Base-by-base conservation (phyloP, 2,329 filamentous ascomycete genomes). In the Exophiala sp. region DNA sequence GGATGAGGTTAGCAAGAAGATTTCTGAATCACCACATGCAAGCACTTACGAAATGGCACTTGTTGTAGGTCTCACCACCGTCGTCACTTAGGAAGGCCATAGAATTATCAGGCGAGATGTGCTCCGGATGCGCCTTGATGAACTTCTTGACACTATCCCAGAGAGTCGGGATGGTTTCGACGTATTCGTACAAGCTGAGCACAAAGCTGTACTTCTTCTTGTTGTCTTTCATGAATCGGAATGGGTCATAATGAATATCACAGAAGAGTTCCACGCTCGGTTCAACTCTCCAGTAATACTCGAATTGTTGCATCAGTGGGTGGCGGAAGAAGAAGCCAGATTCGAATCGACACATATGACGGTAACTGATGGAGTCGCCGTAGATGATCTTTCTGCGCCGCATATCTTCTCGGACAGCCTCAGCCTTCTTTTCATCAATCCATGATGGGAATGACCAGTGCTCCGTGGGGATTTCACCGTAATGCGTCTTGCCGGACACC, bases 261-360 rank as follows among this genome's bases (percentile, higher is more conserved):
- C 93, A 98, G 78, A 82, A 96, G 55, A 98, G 84, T 75, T 97
- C 87, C 66, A 98, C 83, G 70, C 87, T 93, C 62, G 93, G 93
- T 77, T 98, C 93, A 11, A 98, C 93, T 61, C 94, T 88, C 93
- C 93, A 98, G 79, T 98, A 98, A 81, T 88, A 98, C 66, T 98
- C 93, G 71, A 95, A 98, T 68, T 97, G 89, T 68, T 87, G 73
- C 87, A 98, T 90, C 60, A 96, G 73, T 23, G 82, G 80, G 68
- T 98, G 93, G 55, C 86, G 88, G 81, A 97, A 98, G 79, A 98
- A 98, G 78, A 98, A 98, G 32, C 93, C 93, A 6, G 91, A 97
- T 72, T 98, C 93, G 67, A 95, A 98, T 58, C 93, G 88, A 72
- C 93, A 98, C 93, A 98, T 98, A 76, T 98, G 94, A 57, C 93